Evolutionary conservation across 1,284 basidiomycete genomes (phyloP), one percentile per base, ranked within the genome.

Genomic region (Marasmius oreades): DNA sequence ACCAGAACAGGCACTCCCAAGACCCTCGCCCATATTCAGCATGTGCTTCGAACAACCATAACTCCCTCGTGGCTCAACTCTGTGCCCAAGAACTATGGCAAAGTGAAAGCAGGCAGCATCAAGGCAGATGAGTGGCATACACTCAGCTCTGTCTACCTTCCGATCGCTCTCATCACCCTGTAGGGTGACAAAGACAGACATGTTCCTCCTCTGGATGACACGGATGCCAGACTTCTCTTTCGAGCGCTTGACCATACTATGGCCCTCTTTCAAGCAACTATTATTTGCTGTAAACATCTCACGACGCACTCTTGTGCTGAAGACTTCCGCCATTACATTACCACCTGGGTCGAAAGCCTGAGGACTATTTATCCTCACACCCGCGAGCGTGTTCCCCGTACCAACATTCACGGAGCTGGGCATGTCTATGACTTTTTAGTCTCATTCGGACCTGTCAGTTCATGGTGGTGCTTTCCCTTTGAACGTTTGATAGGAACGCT

Each of bases 121-220:
- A n/a, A n/a, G n/a, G n/a, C n/a, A n/a, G 71, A 72, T 57, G 64
- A 75, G 60, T 76, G 73, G 74, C 61, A 66, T 1, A 64, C 63
- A 6, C 43, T 71, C 8, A 58, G 56, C 11, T 68, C 65, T 0
- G 50, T 74, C 3, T 66, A 68, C 50, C 57, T 75, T n/a, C 70
- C 68, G 0, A 58, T 74, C 33, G 63, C 71, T 0, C 60, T 75
- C 5, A 61, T 71, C 45, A 60, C 60, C 18, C 53, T 69, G n/a
- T 71, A 67, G 69, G 66, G 60, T n/a, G 54, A 61, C 23, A 58
- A 60, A 36, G 22, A 55, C 47, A 36, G n/a, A n/a, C n/a, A n/a
- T n/a, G n/a, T n/a, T n/a, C n/a, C 45, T 34, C 44, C 53, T 22
- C 6, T 18, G 18, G 56, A 62, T 31, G n/a, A 52, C n/a, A n/a